Percentiles rank a stretch among this genome's conserved stretches.
Conservation (phyloP, 805 yeast species). For the Ogataea thermomethanolica region DNA sequence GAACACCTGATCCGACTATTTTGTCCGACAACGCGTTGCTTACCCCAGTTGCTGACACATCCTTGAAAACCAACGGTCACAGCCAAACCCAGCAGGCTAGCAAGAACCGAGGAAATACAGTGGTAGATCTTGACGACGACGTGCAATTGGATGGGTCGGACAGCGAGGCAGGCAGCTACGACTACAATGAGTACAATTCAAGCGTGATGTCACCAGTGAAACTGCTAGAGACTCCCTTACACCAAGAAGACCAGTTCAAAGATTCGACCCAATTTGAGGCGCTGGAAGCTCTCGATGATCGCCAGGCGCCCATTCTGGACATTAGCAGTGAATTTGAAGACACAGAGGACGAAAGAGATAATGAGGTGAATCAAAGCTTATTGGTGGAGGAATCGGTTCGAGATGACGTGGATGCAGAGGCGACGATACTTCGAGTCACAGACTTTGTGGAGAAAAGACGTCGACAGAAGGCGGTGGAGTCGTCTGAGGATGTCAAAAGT, state of each 20-base stretch:
- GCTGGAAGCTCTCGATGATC: neutral
- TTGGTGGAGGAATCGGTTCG: conserved; percentile 7
- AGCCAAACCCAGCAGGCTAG: conserved; percentile 1
- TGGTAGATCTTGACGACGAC: conserved; percentile 12
- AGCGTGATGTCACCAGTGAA: conserved; percentile 22
- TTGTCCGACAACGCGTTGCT: conserved; percentile 1
- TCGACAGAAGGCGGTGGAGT: neutral
- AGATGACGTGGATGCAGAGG: conserved; percentile 17
- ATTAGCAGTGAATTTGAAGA: conserved; percentile 24
- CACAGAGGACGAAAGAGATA: conserved; percentile 16
- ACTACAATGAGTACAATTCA: conserved; percentile 19
- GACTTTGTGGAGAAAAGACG: conserved; percentile 17
- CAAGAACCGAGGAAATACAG: neutral
- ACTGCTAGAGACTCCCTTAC: conserved; percentile 8
- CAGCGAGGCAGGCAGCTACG: conserved; percentile 12
- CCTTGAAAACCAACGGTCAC: conserved; percentile 11
- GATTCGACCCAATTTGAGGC: too few species aligned
- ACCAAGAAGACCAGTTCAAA: neutral
- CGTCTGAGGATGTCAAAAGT: neutral
- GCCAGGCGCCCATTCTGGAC: conserved; percentile 1
- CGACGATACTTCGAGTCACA: conserved; percentile 26
- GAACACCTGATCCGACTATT: neutral
- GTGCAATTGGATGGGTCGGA: conserved; percentile 13
- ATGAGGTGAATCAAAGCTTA: conserved; percentile 8
- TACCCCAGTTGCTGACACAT: conserved; percentile 5